phyloP scores from a whole-genome alignment of 768 basidiomycete genomes.

The Mycena latifolia region DNA sequence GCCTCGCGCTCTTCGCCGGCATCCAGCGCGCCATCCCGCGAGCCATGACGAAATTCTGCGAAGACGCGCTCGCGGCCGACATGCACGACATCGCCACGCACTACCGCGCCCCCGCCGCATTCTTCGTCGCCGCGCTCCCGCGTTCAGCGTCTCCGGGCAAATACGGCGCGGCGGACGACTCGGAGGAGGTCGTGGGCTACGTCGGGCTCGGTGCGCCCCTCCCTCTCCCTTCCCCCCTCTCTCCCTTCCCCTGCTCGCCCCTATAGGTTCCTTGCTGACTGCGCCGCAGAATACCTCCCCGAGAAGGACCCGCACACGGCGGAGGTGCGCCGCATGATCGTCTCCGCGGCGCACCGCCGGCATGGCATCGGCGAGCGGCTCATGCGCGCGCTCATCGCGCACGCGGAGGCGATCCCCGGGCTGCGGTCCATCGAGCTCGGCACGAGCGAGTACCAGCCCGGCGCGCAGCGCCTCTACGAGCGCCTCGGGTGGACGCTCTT shows the following conservation, averaged over 20 bases:
- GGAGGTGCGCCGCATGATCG: slow-evolving; percentile 17
- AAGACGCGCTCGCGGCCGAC: slow-evolving; percentile 11
- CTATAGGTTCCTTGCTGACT: too few relatives aligned
- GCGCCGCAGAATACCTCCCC: slow-evolving; percentile 8
- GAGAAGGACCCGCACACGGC: slow-evolving; percentile 2
- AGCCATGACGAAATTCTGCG: neutral
- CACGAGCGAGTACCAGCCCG: slow-evolving; percentile 12
- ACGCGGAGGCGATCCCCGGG: slow-evolving; percentile 4
- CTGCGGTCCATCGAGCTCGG: slow-evolving; percentile 12
- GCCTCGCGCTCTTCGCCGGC: neutral
- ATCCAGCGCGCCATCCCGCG: neutral
- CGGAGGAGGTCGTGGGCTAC: slow-evolving; percentile 20
- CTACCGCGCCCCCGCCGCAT: slow-evolving; percentile 6
- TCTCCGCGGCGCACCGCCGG: slow-evolving; percentile 1
- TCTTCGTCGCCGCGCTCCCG: slow-evolving; percentile 19
- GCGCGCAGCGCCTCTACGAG: slow-evolving; percentile 4
- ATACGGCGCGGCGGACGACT: neutral
- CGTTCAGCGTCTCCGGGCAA: neutral
- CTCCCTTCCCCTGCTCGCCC: too few relatives aligned
- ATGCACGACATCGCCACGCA: slow-evolving; percentile 20
- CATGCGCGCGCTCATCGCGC: slow-evolving; percentile 4
- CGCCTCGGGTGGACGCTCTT: neutral
- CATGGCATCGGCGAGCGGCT: slow-evolving; percentile 12
- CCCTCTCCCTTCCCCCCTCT: too few relatives aligned
- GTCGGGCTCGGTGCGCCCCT: slow-evolving; percentile 25